Base-by-base conservation (phyloP, 768 basidiomycete species). In the Lyophyllum atratum region DNA sequence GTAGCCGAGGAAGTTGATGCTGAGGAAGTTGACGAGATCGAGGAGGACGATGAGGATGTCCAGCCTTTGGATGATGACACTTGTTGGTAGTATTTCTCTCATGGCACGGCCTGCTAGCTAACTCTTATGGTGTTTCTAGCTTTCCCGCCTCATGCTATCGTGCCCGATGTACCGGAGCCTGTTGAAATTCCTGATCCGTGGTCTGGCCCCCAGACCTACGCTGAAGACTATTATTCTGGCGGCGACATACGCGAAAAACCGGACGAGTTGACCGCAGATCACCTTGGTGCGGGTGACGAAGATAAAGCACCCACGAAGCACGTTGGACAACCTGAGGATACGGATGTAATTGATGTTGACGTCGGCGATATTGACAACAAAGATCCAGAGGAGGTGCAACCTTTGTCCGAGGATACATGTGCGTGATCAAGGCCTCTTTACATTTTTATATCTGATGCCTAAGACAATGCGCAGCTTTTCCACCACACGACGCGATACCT, bases 151-250 rank as follows among this genome's bases (percentile, higher is more conserved):
- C 52, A 70, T 70, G 66, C 24, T 68, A 67, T 42, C 59, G 65
- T 26, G 63, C 69, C n/a, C 63, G 50, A 17, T 56, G 39, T 39
- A 0, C n/a, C 47, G 21, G 40, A 58, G 25, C 14, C 55, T 19
- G 58, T 73, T 11, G 68, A 75, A 43, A 64, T 75, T n/a, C 68
- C 60, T 21, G 70, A 74, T 60, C 70, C 70, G 26, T 76, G 74
- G 75, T 62, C 61, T 49, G 71, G 69, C 14, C 70, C 72, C 15
- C 61, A 62, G 50, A 70, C 49, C n/a, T 72, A 70, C 55, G 75
- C 74, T 1, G 66, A 76, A 59, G 75, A 76, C 47, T 73, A 68
- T 43, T 76, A 74, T 55, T 58, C 73, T 10, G 68, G 70, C 17
- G 72, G 72, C 15, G 66, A 70, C 49, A 59, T 56, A 59, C 24